A percentile compares a stretch with the other conserved stretches of the same genome.
Conservation (phyloP, 1,284 basidiomycete genomes). For the Chondrostereum purpureum region DNA sequence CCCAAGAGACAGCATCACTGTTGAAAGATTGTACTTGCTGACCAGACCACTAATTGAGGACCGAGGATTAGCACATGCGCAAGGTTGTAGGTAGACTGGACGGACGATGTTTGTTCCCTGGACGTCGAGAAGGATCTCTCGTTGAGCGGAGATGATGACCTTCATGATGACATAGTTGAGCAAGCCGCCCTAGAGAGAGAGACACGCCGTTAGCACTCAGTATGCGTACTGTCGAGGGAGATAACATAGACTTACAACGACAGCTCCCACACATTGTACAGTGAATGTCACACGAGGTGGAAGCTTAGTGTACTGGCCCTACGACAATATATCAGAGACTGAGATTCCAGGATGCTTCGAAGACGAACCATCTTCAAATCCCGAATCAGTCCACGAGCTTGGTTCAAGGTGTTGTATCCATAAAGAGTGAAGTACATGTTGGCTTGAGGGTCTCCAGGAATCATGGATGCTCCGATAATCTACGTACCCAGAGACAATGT, state of each 20-base stretch:
- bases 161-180: conserved; percentile 45
- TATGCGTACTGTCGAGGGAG: no score
- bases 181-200: no score
- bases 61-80: not conserved
- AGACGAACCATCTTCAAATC: conserved; percentile 1
- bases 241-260: no score
- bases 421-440: conserved; percentile 1
- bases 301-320: conserved; percentile 2
- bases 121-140: conserved; percentile 19
- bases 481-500: no score
- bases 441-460: not conserved
- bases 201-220: no score
- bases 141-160: conserved; percentile 36
- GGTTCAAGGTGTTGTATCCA: not conserved
- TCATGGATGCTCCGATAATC: not conserved
- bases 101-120: conserved; percentile 11
- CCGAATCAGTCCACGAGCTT: not conserved
- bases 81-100: not conserved
- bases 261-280: not conserved
- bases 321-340: not conserved
- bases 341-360: not conserved
- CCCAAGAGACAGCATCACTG: conserved; percentile 51
- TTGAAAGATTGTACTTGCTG: conserved; percentile 21
- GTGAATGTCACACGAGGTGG: not conserved
- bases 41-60: no score